phyloP scores from a whole-genome alignment of 2,329 filamentous ascomycete genomes.

The Clarireedia paspali region DNA sequence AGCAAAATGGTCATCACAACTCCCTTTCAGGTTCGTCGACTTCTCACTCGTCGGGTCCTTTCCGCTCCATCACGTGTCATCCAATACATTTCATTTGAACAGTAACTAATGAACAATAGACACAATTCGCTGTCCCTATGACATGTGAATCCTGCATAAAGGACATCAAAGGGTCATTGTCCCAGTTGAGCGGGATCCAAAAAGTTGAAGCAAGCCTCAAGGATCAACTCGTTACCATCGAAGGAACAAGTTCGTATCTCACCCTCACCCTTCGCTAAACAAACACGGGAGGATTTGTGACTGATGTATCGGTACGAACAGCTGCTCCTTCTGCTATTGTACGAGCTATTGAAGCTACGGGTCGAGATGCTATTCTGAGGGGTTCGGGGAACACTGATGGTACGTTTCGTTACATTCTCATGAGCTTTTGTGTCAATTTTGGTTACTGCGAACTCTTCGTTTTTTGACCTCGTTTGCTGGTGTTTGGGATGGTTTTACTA shows the following conservation, averaged over 20 bases:
- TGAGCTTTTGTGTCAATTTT: background rate
- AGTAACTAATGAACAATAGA: conserved; percentile 42
- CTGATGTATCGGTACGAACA: conserved; percentile 25
- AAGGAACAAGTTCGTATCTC: conserved; percentile 65
- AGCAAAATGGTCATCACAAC: conserved; percentile 28
- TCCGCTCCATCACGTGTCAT: conserved; percentile 19
- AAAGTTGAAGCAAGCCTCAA: conserved; percentile 77
- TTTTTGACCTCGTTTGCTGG: background rate
- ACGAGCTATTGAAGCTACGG: conserved; percentile 78
- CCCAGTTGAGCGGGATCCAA: conserved; percentile 69
- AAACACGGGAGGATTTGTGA: conserved; percentile 7
- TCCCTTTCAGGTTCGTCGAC: conserved; percentile 28
- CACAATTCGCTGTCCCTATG: conserved; percentile 90
- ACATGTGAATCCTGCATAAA: conserved; percentile 86
- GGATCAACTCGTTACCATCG: conserved; percentile 75
- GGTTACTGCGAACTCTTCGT: background rate
- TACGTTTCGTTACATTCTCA: conserved; percentile 37
- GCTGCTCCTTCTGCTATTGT: conserved; percentile 87
- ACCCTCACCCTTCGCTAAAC: conserved; percentile 25
- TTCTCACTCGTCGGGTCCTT: background rate
- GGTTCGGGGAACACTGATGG: conserved; percentile 81
- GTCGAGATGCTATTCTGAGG: conserved; percentile 87
- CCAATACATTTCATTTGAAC: background rate
- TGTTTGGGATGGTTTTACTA: background rate
- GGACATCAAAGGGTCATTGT: conserved; percentile 71